Evolutionary conservation across 2,329 filamentous ascomycete species (phyloP), one percentile per base, ranked within the genome.

Genomic region (Colletotrichum eleusines): DNA sequence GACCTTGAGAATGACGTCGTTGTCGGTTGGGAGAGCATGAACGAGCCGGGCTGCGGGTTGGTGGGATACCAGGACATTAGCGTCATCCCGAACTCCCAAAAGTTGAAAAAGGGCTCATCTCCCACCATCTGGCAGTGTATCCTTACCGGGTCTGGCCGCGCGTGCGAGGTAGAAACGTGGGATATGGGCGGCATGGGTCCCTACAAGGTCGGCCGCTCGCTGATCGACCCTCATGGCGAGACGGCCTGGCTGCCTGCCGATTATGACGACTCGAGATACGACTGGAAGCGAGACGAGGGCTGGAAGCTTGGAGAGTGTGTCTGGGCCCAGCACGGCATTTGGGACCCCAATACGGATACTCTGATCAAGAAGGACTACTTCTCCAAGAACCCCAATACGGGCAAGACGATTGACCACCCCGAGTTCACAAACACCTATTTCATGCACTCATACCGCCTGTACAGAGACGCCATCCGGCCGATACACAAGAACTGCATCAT

Each of bases 241-340:
- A 88, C 85, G 31, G 94, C 93, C 0, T 99, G 96, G 96, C 82
- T 99, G 31, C 90, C 94, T 2, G 84, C 84, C n/a, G 90, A 90
- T 69, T 94, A 95, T 78, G 92, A 97, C 76, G 96, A 99, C 74
- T 91, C 89, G 16, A 89, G 90, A 73, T 99, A 99, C 79, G 94
- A 94, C 44, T 99, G 94, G 90, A 94, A 92, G 78, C 89, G 96
- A 74, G 94, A 97, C 77, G 87, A 92, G 0, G 91, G 86, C 9
- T 99, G 96, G 96, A 95, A 91, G 79, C 83, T 99, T 23, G 96
- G 96, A n/a, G 90, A 97, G 80, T 98, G 96, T 77, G 80, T 99
- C 50, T 99, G 96, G 96, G 95, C 96, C 4, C 95, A 98, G 77
- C 95, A 99, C 79, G 95, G 95, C 1, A 90, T 99, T 7, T 99